A percentile compares a stretch with the other conserved stretches of the same genome.
These are phyloP conservation scores for Mrakia frigida DNA, from an alignment of 768 basidiomycete species.

Conservation along the genomic window DNA sequence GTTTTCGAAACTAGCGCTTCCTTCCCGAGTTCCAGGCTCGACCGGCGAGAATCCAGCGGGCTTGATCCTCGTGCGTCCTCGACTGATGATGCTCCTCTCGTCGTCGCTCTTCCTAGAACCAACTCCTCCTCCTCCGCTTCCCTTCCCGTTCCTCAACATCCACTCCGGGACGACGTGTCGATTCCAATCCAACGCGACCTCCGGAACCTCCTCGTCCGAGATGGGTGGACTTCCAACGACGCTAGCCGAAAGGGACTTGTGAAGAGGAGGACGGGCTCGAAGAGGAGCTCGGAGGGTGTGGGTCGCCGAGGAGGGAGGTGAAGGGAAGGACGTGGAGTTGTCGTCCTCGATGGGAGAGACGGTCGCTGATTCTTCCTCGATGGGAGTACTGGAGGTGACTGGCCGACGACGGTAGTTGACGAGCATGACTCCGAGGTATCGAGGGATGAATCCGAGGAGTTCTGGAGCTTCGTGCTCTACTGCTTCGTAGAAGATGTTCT, in stretches of 20 bases:
- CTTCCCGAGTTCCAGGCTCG: background rate
- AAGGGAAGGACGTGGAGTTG: background rate
- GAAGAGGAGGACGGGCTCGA: background rate
- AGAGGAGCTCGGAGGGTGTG: background rate
- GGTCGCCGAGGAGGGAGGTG: background rate
- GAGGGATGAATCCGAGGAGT: constrained; percentile 88
- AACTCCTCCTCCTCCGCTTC: constrained; percentile 34
- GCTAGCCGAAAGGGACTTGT: constrained; percentile 4
- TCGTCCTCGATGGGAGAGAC: background rate
- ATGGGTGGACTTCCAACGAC: constrained; percentile 16
- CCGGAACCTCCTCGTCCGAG: constrained; percentile 68
- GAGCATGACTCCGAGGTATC: constrained; percentile 96
- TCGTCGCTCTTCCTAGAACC: constrained; percentile 25
- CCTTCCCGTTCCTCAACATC: constrained; percentile 54
- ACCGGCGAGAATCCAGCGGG: background rate
- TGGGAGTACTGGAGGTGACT: constrained; percentile 34
- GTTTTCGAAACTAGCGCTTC: constrained; percentile 1
- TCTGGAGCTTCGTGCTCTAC: constrained; percentile 92
- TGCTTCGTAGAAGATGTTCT: constrained; percentile 96
- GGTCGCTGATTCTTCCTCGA: constrained; percentile 1
- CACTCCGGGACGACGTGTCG: constrained; percentile 96
- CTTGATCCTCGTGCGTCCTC: constrained; percentile 9
- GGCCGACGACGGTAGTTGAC: constrained; percentile 84
- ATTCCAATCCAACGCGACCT: constrained; percentile 85
- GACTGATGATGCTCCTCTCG: constrained; percentile 10